phyloP scores from a whole-genome alignment of 305 asterid species.

The Vinca major region DNA sequence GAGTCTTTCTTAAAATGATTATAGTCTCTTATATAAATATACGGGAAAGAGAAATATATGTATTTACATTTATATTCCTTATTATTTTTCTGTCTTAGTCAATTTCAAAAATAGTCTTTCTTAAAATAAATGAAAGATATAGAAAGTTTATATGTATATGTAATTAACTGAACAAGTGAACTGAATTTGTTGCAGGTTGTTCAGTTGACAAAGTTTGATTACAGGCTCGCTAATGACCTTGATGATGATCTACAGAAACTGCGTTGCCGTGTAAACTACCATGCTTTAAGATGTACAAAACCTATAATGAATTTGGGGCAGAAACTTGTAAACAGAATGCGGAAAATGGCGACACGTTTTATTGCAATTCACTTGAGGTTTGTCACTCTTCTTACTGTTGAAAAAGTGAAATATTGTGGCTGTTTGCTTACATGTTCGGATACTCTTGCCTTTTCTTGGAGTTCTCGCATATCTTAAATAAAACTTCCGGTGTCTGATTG shows the following conservation, averaged over 20 bases:
- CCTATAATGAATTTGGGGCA: slow-evolving; percentile 74
- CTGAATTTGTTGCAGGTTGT: slow-evolving; percentile 62
- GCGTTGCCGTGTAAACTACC: slow-evolving; percentile 94
- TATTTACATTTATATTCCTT: not conserved
- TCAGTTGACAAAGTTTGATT: slow-evolving; percentile 98
- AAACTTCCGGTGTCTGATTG: too few species aligned
- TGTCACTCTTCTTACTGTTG: slow-evolving; percentile 9
- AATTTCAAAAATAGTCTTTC: not conserved
- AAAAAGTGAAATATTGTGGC: too few species aligned
- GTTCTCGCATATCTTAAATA: too few species aligned
- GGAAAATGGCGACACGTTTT: slow-evolving; percentile 74
- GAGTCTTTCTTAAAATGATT: too few species aligned
- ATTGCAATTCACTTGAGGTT: slow-evolving; percentile 97
- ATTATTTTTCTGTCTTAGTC: not conserved
- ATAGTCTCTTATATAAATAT: too few species aligned
- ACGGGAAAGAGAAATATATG: too few species aligned
- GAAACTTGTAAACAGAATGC: slow-evolving; percentile 75
- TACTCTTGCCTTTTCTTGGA: too few species aligned
- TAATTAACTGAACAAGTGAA: slow-evolving; percentile 1
- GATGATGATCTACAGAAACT: slow-evolving; percentile 82
- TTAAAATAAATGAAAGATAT: not conserved
- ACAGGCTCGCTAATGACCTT: slow-evolving; percentile 85
- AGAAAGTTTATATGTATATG: not conserved
- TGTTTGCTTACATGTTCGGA: too few species aligned
- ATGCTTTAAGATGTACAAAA: slow-evolving; percentile 86